These are phyloP conservation scores for Anethum foeniculum DNA, from an alignment of 140 eudicot genomes.

Conservation along the genomic window DNA sequence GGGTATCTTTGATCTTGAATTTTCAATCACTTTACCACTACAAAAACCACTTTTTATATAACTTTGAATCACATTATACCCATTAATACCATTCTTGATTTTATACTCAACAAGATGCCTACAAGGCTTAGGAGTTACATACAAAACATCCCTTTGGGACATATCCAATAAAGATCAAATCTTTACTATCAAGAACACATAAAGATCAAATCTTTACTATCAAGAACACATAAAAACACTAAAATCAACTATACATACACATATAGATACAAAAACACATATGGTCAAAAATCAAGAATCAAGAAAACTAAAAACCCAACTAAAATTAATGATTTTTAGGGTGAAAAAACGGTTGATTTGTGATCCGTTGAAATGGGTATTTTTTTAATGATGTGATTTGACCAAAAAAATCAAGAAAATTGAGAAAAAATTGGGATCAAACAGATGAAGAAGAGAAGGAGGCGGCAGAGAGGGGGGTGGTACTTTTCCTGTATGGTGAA, in stretches of 20 bases:
- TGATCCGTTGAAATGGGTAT: neutral
- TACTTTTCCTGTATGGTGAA: neutral
- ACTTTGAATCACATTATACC: constrained; percentile 46
- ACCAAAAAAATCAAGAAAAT: neutral
- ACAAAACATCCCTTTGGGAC: constrained; percentile 21
- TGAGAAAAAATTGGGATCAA: neutral
- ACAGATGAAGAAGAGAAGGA: constrained; percentile 5
- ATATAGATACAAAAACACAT: neutral
- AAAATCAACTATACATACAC: neutral
- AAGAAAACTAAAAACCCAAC: neutral
- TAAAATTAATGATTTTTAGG: neutral
- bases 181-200: neutral
- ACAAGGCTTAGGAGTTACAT: constrained; percentile 51
- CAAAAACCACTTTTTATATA: constrained; percentile 35
- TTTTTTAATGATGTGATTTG: neutral
- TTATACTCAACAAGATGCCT: constrained; percentile 60
- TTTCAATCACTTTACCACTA: constrained; percentile 30
- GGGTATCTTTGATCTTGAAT: constrained; percentile 45
- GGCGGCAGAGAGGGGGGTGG: constrained; percentile 4
- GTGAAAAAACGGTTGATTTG: neutral
- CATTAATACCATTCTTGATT: constrained; percentile 44
- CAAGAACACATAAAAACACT: neutral
- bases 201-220: constrained; percentile 5
- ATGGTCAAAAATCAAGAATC: constrained; percentile 3
- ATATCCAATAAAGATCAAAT: constrained; percentile 15